Evolutionary conservation across 352 stramenopile species (phyloP).

Genomic region (Pythium sukuiense): DNA sequence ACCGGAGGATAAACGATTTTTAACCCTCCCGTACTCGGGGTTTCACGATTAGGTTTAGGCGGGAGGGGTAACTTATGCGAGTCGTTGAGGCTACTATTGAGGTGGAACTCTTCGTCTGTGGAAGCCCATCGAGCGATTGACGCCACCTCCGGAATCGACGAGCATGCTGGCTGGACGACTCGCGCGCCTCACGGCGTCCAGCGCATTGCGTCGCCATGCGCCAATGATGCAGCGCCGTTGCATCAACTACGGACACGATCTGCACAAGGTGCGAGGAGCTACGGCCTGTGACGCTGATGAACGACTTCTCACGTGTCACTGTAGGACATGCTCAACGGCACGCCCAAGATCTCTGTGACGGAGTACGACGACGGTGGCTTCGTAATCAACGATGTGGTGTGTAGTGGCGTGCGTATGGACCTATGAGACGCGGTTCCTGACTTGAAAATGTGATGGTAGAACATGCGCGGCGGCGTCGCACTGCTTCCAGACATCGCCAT

Average conservation of each 20-base stretch:
- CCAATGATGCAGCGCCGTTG: conserved; percentile 33
- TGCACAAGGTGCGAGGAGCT: conserved; percentile 55
- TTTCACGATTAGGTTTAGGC: too few relatives aligned
- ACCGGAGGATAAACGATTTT: too few relatives aligned
- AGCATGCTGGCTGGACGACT: conserved; percentile 34
- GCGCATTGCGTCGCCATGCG: conserved; percentile 14
- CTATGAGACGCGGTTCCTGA: background rate
- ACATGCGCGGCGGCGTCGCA: conserved; percentile 77
- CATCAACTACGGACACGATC: conserved; percentile 86
- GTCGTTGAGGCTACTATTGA: conserved; percentile 3
- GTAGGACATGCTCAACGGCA: conserved; percentile 84
- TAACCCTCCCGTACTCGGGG: too few relatives aligned
- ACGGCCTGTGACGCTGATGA: background rate
- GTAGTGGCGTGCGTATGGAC: conserved; percentile 3
- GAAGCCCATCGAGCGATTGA: conserved; percentile 2
- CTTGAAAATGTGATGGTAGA: conserved; percentile 31
- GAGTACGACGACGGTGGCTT: conserved; percentile 88
- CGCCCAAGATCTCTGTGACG: conserved; percentile 72
- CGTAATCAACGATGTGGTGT: conserved; percentile 77
- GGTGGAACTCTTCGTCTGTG: background rate
- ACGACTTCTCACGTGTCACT: background rate
- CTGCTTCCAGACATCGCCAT: conserved; percentile 76
- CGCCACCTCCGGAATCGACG: conserved; percentile 6
- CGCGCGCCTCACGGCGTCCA: conserved; percentile 22
- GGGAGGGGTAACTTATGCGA: conserved; percentile 23